phyloP scores from a whole-genome alignment of 805 yeast species.

The Candida dajiaensis region DNA sequence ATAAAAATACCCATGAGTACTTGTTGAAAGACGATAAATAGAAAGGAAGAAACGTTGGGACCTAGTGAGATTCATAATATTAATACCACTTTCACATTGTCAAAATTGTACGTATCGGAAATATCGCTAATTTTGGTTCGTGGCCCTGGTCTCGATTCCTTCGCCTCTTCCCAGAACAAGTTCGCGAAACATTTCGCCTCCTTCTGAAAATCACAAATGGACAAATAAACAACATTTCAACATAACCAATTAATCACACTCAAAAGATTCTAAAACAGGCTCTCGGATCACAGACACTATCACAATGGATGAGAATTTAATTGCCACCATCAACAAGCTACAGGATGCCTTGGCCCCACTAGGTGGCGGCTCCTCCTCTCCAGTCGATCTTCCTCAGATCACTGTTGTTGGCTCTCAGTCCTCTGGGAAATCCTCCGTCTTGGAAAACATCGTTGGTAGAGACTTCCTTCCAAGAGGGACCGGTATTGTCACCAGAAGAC shows the following conservation, averaged over 20 bases:
- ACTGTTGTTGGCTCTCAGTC: slow-evolving; percentile 95
- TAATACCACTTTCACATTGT: too few relatives aligned
- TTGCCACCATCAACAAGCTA: slow-evolving; percentile 69
- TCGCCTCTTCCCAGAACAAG: not conserved
- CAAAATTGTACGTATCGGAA: not conserved
- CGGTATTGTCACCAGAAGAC: slow-evolving; percentile 89
- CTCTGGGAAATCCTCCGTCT: slow-evolving; percentile 81
- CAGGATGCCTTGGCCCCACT: slow-evolving; percentile 87
- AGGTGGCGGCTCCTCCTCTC: slow-evolving; percentile 74
- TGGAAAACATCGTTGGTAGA: slow-evolving; percentile 87
- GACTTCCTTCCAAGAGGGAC: slow-evolving; percentile 91
- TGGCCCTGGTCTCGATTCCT: not conserved
- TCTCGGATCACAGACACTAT: too few relatives aligned
- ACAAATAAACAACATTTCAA: slow-evolving; percentile 1
- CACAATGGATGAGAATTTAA: slow-evolving; percentile 68
- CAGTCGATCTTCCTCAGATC: slow-evolving; percentile 88
- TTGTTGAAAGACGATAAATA: too few relatives aligned
- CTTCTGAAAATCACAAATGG: not conserved
- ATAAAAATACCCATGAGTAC: too few relatives aligned
- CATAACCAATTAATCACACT: too few relatives aligned
- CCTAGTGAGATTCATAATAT: too few relatives aligned
- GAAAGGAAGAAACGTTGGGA: too few relatives aligned
- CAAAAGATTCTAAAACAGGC: too few relatives aligned
- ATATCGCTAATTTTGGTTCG: not conserved
- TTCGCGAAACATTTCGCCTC: slow-evolving; percentile 3